Conservation (phyloP, 768 basidiomycete species). For the Lentinula edodes region DNA sequence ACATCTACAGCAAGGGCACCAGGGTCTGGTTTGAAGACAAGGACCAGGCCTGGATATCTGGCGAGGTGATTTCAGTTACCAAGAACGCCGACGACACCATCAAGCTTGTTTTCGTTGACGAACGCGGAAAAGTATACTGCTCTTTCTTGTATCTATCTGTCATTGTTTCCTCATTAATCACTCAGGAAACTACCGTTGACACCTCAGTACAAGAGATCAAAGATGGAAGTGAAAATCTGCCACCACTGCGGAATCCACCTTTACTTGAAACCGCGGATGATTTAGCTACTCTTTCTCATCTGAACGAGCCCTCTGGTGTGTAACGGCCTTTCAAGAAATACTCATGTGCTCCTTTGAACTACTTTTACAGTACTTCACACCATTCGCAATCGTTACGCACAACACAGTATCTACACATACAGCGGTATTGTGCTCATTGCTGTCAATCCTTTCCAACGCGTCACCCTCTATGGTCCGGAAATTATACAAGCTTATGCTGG, state of each 20-base stretch:
- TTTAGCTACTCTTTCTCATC: slow-evolving; percentile 93
- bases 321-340: slow-evolving; percentile 1
- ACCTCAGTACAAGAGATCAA: slow-evolving; percentile 79
- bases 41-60: slow-evolving; percentile 91
- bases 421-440: slow-evolving; percentile 98
- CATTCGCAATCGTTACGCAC: slow-evolving; percentile 93
- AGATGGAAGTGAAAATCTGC: slow-evolving; percentile 73
- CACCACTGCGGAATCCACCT: slow-evolving; percentile 94
- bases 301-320: slow-evolving; percentile 95
- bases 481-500: slow-evolving; percentile 97
- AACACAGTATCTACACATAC: slow-evolving; percentile 98
- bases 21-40: slow-evolving; percentile 93
- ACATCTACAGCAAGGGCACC: slow-evolving; percentile 87
- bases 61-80: slow-evolving; percentile 65
- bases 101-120: slow-evolving; percentile 82
- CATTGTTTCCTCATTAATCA: slow-evolving; percentile 8
- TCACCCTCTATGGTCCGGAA: slow-evolving; percentile 94
- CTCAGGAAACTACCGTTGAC: slow-evolving; percentile 71
- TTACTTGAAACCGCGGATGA: slow-evolving; percentile 96
- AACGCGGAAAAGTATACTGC: slow-evolving; percentile 75
- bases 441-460: slow-evolving; percentile 97
- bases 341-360: not conserved
- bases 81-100: slow-evolving; percentile 68
- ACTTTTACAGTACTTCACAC: slow-evolving; percentile 80
- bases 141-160: slow-evolving; percentile 13